Conservation (phyloP, 2,329 filamentous ascomycete species). For the Fusarium buxicola region DNA sequence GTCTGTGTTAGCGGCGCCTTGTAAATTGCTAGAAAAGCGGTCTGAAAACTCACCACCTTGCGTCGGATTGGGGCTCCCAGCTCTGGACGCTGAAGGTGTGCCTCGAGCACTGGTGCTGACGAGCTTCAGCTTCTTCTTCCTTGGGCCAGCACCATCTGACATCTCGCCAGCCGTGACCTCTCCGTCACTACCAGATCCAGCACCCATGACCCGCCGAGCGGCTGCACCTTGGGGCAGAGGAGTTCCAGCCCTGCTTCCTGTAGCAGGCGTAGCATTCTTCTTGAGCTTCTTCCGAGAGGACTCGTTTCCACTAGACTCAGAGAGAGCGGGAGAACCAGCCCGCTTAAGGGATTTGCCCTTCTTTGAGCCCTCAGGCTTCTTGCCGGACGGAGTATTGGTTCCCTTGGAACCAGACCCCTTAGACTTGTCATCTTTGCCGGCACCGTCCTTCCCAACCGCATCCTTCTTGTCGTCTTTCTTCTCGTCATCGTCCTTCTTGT, state of each 20-base stretch:
- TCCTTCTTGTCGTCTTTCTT: constrained; percentile 63
- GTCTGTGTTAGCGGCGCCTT: constrained; percentile 20
- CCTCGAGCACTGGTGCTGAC: constrained; percentile 59
- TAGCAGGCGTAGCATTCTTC: constrained; percentile 65
- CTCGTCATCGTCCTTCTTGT: constrained; percentile 57
- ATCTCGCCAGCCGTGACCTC: constrained; percentile 77
- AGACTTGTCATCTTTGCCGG: constrained; percentile 62
- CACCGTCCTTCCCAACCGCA: constrained; percentile 72
- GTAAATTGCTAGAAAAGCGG: neutral
- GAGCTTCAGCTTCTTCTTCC: constrained; percentile 69
- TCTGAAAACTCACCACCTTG: constrained; percentile 52
- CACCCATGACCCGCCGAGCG: constrained; percentile 56
- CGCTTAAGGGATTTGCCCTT: constrained; percentile 79
- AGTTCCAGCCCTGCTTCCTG: constrained; percentile 66
- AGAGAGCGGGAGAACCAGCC: constrained; percentile 85
- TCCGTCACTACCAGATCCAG: constrained; percentile 76
- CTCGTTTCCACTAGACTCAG: constrained; percentile 92
- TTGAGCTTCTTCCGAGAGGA: constrained; percentile 83
- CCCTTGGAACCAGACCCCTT: constrained; percentile 73
- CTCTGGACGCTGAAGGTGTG: constrained; percentile 70
- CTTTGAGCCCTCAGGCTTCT: constrained; percentile 58
- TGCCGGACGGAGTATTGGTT: constrained; percentile 66
- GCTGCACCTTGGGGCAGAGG: constrained; percentile 59
- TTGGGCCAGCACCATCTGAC: constrained; percentile 64
- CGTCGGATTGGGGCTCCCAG: constrained; percentile 67